Evolutionary conservation across 495 filamentous ascomycete genomes (phyloP).

Genomic region (Jackrogersella minutella): DNA sequence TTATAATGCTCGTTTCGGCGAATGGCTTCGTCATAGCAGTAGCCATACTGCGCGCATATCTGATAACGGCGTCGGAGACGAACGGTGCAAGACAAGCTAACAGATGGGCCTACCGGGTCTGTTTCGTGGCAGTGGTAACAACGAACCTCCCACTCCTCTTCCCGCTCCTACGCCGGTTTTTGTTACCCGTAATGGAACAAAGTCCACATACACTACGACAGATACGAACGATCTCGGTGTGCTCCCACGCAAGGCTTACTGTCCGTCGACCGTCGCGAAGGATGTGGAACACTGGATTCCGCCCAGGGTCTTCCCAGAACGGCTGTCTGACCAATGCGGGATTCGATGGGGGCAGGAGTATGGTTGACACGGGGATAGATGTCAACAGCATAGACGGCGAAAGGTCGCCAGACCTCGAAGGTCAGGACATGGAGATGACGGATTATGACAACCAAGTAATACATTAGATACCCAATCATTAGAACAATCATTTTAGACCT

Average conservation of each 20-base stretch:
- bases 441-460: no score
- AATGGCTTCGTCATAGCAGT: slow-evolving; percentile 60
- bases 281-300: neutral
- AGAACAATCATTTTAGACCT: no score
- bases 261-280: neutral
- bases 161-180: slow-evolving; percentile 52
- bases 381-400: neutral
- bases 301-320: neutral
- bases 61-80: slow-evolving; percentile 46
- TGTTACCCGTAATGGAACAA: slow-evolving; percentile 36
- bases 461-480: no score
- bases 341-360: neutral
- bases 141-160: slow-evolving; percentile 63
- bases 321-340: neutral
- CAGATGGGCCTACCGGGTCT: slow-evolving; percentile 60
- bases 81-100: slow-evolving; percentile 53
- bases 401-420: neutral
- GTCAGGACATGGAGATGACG: neutral
- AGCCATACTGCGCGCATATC: slow-evolving; percentile 58
- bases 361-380: neutral
- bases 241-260: neutral
- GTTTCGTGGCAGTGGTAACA: slow-evolving; percentile 61
- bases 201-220: neutral
- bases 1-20: slow-evolving; percentile 59
- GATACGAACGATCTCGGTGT: slow-evolving; percentile 1